Conservation (phyloP, 176 grass and related monocot genomes). For the Eragrostis curvula region DNA sequence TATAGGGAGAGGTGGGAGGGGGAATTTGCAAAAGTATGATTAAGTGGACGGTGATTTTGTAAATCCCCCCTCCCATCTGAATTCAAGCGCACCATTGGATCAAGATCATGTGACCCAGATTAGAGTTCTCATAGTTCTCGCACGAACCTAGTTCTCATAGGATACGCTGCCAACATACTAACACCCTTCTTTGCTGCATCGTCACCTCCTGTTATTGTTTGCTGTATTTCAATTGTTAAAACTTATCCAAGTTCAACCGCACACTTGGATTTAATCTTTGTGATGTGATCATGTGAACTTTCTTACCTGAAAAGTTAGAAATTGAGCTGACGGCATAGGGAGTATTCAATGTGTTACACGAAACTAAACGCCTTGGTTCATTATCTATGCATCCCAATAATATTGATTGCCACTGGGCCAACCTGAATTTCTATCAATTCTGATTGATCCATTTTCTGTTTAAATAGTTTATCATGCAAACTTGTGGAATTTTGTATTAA, state of each 20-base stretch:
- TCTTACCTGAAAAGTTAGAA: neutral
- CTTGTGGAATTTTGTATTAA: neutral
- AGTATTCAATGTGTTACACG: too few relatives aligned
- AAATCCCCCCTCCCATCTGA: too few relatives aligned
- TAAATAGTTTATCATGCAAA: neutral
- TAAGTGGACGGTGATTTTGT: too few relatives aligned
- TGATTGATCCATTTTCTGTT: neutral
- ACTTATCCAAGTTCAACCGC: constrained; percentile 46
- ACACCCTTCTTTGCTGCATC: constrained; percentile 42
- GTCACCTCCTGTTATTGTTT: constrained; percentile 41
- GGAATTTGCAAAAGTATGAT: too few relatives aligned
- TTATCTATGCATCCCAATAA: constrained; percentile 17
- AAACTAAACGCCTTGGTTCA: neutral
- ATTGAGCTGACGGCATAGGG: too few relatives aligned
- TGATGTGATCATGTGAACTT: constrained; percentile 18
- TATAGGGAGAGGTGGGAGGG: too few relatives aligned
- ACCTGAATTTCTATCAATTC: neutral
- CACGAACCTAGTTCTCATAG: too few relatives aligned
- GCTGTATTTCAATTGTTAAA: constrained; percentile 36
- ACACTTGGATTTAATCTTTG: constrained; percentile 17
- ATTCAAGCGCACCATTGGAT: too few relatives aligned
- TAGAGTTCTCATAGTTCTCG: too few relatives aligned
- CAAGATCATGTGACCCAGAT: too few relatives aligned
- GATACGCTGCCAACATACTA: too few relatives aligned
- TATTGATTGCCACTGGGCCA: neutral